Evolutionary conservation across 768 basidiomycete genomes (phyloP), one percentile per base, ranked within the genome.

Genomic region (Sporobolomyces phaffii): DNA sequence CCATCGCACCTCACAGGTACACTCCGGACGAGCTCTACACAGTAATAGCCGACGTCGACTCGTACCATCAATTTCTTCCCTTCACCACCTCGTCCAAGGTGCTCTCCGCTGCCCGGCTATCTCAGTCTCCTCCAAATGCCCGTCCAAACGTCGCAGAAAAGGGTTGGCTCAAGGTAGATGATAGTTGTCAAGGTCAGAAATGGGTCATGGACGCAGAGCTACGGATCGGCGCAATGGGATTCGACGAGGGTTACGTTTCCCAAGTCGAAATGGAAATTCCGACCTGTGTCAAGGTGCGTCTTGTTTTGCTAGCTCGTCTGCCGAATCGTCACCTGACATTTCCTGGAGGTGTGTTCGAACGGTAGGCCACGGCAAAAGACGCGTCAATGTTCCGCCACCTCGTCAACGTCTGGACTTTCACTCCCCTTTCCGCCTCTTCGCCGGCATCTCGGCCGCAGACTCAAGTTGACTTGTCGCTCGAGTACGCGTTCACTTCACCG

Each of bases 201-300:
- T 77, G 68, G 73, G 80, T 77, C 63, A 78, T 81, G 50, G 84
- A 94, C 44, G 92, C 88, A 10, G 91, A 97, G 76, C 80, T 98
- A 72, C 85, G 85, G 5, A 87, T 94, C 38, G 90, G 90, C 11
- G 98, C 97, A 77, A 83, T 92, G 71, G 82, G 85, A 22, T 87
- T 96, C 75, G 81, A 83, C 69, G 94, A 98, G 78, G 87, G 84
- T 78, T 99, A 96, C 77, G 81, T 87, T 54, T 92, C 90, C 76
- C 81, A 80, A 44, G 93, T 99, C 60, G 87, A 85, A 20, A 90
- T 90, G 73, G 80, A 79, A 49, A 92, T 91, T 15, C 83, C 82
- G 70, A 83, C 87, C 74, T 86, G 83, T 14, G 93, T 99, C 28
- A 81, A 87, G 80, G 94, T 90, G 73, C 68, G 84, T 60, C 34